A percentile compares a stretch with the other conserved stretches of the same genome.
These are phyloP conservation scores for Ambrosia trifida DNA, from an alignment of 129 eudicot species.

Conservation along the genomic window DNA sequence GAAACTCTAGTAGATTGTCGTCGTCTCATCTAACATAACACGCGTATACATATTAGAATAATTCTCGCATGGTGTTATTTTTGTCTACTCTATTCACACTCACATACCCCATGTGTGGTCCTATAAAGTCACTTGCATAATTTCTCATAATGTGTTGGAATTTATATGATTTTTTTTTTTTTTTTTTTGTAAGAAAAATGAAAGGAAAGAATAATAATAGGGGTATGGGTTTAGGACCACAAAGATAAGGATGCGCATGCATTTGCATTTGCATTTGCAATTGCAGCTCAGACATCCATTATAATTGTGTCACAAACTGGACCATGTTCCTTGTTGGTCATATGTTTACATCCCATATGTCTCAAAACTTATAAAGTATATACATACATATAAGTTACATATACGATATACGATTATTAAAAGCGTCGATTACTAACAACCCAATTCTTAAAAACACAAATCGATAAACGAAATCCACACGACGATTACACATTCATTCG, in stretches of 20 bases:
- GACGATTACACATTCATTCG: conserved; percentile 19
- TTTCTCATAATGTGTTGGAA: background rate
- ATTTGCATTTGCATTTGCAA: too few relatives aligned
- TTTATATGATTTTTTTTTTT: background rate
- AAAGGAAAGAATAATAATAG: conserved; percentile 17
- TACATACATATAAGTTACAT: conserved; percentile 16
- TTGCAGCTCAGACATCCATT: conserved; percentile 26
- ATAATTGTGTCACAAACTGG: conserved; percentile 15
- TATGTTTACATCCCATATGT: background rate
- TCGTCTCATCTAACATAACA: background rate
- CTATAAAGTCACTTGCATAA: conserved; percentile 17
- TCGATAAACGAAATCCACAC: conserved; percentile 34
- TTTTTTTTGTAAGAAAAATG: background rate
- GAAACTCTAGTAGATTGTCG: background rate
- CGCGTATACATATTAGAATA: background rate
- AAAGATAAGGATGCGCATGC: conserved; percentile 29
- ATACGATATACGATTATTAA: conserved; percentile 24
- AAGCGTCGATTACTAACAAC: conserved; percentile 23
- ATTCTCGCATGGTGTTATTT: conserved; percentile 16
- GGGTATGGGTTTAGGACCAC: conserved; percentile 32
- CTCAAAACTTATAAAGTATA: conserved; percentile 10
- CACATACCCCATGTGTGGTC: conserved; percentile 15
- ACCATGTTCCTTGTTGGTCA: conserved; percentile 23
- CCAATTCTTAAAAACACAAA: conserved; percentile 24
- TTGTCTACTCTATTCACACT: conserved; percentile 7